A percentile compares a stretch with the other conserved stretches of the same genome.
Evolutionary conservation across 352 stramenopile genomes (phyloP).

Genomic region (Globisporangium cederbergense): DNA sequence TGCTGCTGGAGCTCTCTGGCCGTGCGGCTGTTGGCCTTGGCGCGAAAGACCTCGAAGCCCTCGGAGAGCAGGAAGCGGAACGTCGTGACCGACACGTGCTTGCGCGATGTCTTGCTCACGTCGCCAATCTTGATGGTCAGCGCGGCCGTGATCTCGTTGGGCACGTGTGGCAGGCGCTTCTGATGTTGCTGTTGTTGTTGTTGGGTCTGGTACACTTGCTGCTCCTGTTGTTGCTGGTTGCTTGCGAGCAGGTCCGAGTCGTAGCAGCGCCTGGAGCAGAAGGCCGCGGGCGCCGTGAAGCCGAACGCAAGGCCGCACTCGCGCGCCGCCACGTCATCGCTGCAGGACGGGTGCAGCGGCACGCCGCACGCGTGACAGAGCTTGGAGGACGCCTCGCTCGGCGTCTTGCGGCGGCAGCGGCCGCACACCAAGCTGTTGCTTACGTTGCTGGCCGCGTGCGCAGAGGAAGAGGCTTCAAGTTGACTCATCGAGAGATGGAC

Average conservation of each 20-base stretch:
- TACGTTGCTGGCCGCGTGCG: background rate
- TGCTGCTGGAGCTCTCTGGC: conserved; percentile 42
- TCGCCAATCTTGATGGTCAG: conserved; percentile 80
- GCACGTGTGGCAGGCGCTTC: conserved; percentile 22
- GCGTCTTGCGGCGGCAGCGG: conserved; percentile 33
- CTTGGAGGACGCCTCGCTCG: conserved; percentile 25
- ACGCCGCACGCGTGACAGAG: conserved; percentile 33
- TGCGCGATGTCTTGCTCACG: conserved; percentile 62
- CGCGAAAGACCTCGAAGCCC: conserved; percentile 69
- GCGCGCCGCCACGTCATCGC: conserved; percentile 29
- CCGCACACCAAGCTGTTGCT: conserved; percentile 13
- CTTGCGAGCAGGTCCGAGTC: conserved; percentile 23
- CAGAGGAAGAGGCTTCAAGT: background rate
- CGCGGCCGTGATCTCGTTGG: conserved; percentile 60
- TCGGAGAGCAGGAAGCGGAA: conserved; percentile 71
- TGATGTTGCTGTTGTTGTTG: conserved; percentile 10
- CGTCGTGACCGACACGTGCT: conserved; percentile 51
- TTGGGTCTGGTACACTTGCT: background rate
- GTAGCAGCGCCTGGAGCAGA: conserved; percentile 44
- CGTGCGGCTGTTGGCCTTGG: conserved; percentile 60
- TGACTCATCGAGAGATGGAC: background rate
- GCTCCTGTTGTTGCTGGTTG: conserved; percentile 3
- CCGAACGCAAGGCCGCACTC: conserved; percentile 36
- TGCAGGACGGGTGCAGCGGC: conserved; percentile 35
- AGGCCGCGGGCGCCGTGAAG: conserved; percentile 26